Evolutionary conservation across 495 filamentous ascomycete genomes (phyloP).

Genomic region (Talaromyces adpressus): DNA sequence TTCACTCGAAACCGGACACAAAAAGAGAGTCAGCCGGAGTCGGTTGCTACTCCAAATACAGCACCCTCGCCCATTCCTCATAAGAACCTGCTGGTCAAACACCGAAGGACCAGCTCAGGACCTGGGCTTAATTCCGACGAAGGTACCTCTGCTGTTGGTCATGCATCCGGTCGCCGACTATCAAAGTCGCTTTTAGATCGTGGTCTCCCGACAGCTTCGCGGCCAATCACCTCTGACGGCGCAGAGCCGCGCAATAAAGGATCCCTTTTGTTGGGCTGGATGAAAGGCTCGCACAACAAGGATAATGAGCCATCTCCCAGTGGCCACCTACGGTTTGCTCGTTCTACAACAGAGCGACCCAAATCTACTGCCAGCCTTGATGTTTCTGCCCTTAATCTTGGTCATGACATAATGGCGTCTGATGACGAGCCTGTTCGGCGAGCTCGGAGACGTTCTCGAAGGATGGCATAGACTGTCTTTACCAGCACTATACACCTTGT

Average conservation of each 20-base stretch:
- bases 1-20: conserved; percentile 27
- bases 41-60: conserved; percentile 21
- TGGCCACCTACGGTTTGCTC: neutral
- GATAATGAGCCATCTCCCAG: conserved; percentile 15
- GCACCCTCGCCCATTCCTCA: conserved; percentile 32
- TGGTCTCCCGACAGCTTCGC: conserved; percentile 13
- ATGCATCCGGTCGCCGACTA: neutral
- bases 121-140: neutral
- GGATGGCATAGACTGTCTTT: conserved; percentile 1
- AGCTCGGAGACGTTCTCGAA: conserved; percentile 28
- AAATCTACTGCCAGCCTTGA: conserved; percentile 15
- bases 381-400: neutral
- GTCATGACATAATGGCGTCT: conserved; percentile 10
- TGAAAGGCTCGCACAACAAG: conserved; percentile 31
- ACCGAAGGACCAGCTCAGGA: conserved; percentile 13
- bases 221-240: conserved; percentile 25
- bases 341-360: conserved; percentile 5
- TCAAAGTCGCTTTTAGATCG: conserved; percentile 3
- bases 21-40: conserved; percentile 21
- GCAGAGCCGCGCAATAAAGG: conserved; percentile 32
- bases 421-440: conserved; percentile 21
- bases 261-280: conserved; percentile 38
- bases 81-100: conserved; percentile 20
- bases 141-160: neutral
- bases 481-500: neutral